These are phyloP conservation scores for Gynandropsis gynandra DNA, from an alignment of 345 rosid genomes.

Conservation along the genomic window DNA sequence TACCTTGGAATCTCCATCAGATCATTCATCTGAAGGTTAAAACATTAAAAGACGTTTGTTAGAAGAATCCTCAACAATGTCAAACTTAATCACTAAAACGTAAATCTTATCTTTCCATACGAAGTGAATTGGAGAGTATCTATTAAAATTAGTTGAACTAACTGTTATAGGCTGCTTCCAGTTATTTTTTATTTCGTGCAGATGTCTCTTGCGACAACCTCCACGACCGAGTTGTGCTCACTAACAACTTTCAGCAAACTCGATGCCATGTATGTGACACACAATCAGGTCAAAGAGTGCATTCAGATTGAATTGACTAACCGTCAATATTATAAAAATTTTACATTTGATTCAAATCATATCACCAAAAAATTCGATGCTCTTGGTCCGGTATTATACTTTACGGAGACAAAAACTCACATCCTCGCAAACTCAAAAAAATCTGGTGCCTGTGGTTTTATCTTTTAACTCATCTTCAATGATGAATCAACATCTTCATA, in stretches of 20 bases:
- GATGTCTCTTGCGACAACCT: slow-evolving; percentile 96
- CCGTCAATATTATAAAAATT: too few relatives aligned
- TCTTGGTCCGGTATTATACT: too few relatives aligned
- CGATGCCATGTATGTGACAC: slow-evolving; percentile 79
- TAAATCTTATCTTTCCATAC: neutral
- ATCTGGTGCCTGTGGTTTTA: too few relatives aligned
- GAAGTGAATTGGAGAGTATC: neutral
- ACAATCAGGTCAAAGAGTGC: too few relatives aligned
- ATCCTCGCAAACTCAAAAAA: too few relatives aligned
- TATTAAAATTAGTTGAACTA: too few relatives aligned
- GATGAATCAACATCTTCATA: too few relatives aligned
- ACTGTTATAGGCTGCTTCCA: slow-evolving; percentile 85
- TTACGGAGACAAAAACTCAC: too few relatives aligned
- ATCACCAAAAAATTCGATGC: too few relatives aligned
- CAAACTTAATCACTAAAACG: neutral
- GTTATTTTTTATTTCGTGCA: slow-evolving; percentile 71
- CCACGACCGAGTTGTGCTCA: slow-evolving; percentile 78
- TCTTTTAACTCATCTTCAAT: too few relatives aligned
- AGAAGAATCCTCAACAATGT: slow-evolving; percentile 2
- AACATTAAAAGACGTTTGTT: neutral
- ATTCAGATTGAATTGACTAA: too few relatives aligned
- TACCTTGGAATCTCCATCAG: slow-evolving; percentile 51
- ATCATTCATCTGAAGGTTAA: slow-evolving; percentile 38
- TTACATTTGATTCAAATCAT: too few relatives aligned
- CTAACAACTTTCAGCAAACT: slow-evolving; percentile 55